Evolutionary conservation across 306 rosid genomes (phyloP), one percentile per base, ranked within the genome.

Genomic region (Crotalaria pallida): DNA sequence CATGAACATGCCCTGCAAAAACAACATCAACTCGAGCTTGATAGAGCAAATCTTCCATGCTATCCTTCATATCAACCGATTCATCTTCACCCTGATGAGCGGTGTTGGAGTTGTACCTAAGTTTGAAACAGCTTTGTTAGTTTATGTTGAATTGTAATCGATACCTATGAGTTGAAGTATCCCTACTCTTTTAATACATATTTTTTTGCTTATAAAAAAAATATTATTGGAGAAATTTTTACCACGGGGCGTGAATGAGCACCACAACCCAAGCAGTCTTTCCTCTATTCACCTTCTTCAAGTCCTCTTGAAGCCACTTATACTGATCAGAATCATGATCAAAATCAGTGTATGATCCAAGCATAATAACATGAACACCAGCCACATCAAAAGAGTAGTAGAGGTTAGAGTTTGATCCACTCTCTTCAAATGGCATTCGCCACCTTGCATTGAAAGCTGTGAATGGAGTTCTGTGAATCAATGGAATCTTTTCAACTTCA

Each of bases 181-280:
- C n/a, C n/a, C n/a, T n/a, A n/a, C n/a, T n/a, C n/a, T n/a, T n/a
- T n/a, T n/a, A n/a, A n/a, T n/a, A n/a, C n/a, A n/a, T n/a, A n/a
- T n/a, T n/a, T n/a, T n/a, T n/a, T n/a, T n/a, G n/a, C n/a, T n/a
- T n/a, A n/a, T n/a, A n/a, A n/a, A n/a, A n/a, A n/a, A n/a, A n/a
- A n/a, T n/a, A n/a, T n/a, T n/a, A n/a, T n/a, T n/a, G n/a, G n/a
- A n/a, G n/a, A n/a, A n/a, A n/a, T n/a, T n/a, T n/a, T n/a, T n/a
- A n/a, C 97, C 99, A 94, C 0, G 97, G 99, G 5, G 99, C 99
- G 38, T 94, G 97, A 56, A 91, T 2, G 0, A 88, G n/a, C 65
- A 49, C 95, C 18, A 84, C 53, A 0, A 73, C 43, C 98, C 98
- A 90, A 3, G 95, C 96, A 6, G 97, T 85, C 12, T 67, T 88